Base-by-base conservation (phyloP, 495 filamentous ascomycete genomes). In the Aspergillus leporis region DNA sequence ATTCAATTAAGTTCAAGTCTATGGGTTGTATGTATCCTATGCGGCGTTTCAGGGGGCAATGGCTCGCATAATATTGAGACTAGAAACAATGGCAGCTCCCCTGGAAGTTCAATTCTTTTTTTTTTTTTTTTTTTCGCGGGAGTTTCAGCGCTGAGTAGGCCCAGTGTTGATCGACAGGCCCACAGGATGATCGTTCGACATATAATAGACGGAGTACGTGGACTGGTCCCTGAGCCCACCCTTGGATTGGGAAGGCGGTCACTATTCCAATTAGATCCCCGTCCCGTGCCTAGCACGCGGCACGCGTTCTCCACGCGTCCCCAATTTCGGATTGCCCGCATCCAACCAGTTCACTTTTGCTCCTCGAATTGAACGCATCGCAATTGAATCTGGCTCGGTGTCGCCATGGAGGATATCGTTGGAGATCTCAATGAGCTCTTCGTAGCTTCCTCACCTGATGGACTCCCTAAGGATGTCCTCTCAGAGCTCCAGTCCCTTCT, bases 401-500 rank as follows among this genome's bases (percentile, higher is more conserved):
- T 28, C 53, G 31, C 45, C 38, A 32, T 30, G 64, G 70, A 68
- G n/a, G 68, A 67, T 38, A 58, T 62, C 13, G 56, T 58, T 21
- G 72, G 69, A 48, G 87, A 92, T 72, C 77, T 93, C 66, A 87
- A 87, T 61, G 83, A 87, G 71, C 81, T 81, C 55, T 93, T 95
- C 72, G 78, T 78, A 3, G 66, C 73, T 36, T 70, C 81, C 18
- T 77, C 79, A 21, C 81, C 78, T 21, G 70, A 78, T 43, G 82
- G 82, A 28, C 76, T 93, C 10, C 80, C 87, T 47, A 77, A 86
- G 54, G 91, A 96, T 72, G 80, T 97, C 49, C 73, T 89, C 40
- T 74, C 79, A 21, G 93, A 97, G 71, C 78, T 98, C 41, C 82
- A 86, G 65, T 92, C 89, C 28, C 95, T 97, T 62, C 82, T 94